A percentile compares a stretch with the other conserved stretches of the same genome.
phyloP scores from a whole-genome alignment of 805 yeast genomes.

The Cyberlindnera xylosilytica region DNA sequence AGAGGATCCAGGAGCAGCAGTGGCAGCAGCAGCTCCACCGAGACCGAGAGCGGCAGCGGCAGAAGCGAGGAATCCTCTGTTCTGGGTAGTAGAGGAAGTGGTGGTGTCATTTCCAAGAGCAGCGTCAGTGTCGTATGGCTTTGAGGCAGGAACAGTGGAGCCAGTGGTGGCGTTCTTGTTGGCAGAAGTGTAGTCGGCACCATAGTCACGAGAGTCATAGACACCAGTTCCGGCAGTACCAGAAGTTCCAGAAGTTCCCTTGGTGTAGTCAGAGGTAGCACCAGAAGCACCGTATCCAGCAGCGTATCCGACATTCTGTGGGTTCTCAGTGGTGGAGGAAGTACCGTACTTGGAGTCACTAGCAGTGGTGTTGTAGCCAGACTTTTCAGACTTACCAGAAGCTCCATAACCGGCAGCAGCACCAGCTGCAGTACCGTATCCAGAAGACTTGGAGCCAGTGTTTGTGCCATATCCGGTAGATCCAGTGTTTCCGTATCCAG shows the following conservation, averaged over 20 bases:
- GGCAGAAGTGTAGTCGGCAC: neutral
- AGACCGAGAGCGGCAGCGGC: constrained; percentile 16
- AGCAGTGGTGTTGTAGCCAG: too few species aligned
- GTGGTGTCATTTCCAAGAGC: constrained; percentile 5
- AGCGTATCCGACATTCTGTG: constrained; percentile 8
- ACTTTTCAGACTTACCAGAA: neutral
- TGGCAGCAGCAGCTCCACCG: constrained; percentile 12
- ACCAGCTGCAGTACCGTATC: neutral
- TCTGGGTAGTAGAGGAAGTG: constrained; percentile 5
- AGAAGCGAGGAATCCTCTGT: constrained; percentile 10
- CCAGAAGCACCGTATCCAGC: constrained; percentile 17
- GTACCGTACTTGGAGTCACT: neutral
- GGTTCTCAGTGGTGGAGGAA: constrained; percentile 2
- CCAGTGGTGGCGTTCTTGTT: neutral
- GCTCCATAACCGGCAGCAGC: constrained; percentile 2
- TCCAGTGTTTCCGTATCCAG: too few species aligned
- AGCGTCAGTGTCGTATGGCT: constrained; percentile 8
- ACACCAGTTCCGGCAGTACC: neutral
- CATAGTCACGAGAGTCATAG: constrained; percentile 2
- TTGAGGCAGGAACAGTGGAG: neutral
- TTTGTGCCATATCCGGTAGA: constrained; percentile 1
- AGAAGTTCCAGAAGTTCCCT: neutral
- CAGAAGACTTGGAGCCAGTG: too few species aligned
- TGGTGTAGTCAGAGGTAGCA: constrained; percentile 5
- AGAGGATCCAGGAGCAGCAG: neutral